Base-by-base conservation (phyloP, 78 protist genomes). In the Emiliania huxleyi region DNA sequence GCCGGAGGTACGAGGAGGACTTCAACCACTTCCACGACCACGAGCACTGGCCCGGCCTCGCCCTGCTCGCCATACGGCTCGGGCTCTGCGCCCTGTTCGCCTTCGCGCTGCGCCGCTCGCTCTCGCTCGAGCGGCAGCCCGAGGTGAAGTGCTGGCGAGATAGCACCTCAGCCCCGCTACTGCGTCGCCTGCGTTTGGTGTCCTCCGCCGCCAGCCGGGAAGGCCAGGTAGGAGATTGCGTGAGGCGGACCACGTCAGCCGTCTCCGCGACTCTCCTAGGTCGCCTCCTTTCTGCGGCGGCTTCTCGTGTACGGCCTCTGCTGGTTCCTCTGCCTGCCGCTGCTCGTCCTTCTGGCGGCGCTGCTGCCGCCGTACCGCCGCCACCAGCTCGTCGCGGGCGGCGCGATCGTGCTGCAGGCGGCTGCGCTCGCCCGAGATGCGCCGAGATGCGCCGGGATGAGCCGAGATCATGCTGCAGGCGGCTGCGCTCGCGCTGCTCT, bases 11-110 rank as follows among this genome's bases (percentile, higher is more conserved):
- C 81, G 81, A 71, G 42, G 62, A 83, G 89, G 89, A 83, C 56
- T 83, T 83, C 89, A 83, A 83, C 56, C 23, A 83, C 62, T 83
- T 83, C 89, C 89, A 83, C 35, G 89, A 83, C 89, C n/a, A 25
- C 35, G 49, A 43, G 89, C 89, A 83, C 56, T 43, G 62, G 52
- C 89, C 89, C 37, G 89, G 89, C 40, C 56, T 83, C 42, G 62
- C n/a, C 21, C 89, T 83, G 19, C 89, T 83, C 56, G 62, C 23
- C 56, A 83, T 83, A 18, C 89, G 89, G 23, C 89, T 83, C 69
- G 56, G 35, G 18, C 56, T 45, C 42, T 42, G 62, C 56, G 89
- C 89, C 35, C 38, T 44, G 56, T 83, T 83, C 56, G 56, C 56
- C 38, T 83, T 52, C 56, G 89, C 89, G 1, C 56, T 83, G 22